phyloP scores from a whole-genome alignment of 2,329 filamentous ascomycete genomes.

The Clarireedia monteithiana region DNA sequence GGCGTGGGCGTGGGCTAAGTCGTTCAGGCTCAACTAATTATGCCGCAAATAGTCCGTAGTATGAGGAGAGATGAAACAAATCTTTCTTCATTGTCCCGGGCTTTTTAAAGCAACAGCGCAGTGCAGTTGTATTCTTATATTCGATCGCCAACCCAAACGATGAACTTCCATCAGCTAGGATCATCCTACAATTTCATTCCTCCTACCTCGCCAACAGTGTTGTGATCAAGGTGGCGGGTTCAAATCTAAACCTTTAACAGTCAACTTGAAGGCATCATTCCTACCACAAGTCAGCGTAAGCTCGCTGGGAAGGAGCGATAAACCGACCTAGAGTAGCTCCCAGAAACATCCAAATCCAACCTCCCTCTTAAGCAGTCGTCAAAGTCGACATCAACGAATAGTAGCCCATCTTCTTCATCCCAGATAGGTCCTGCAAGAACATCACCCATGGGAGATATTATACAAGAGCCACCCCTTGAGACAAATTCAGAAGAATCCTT shows the following conservation, averaged over 20 bases:
- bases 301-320: background rate
- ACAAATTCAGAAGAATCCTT: slow-evolving; percentile 28
- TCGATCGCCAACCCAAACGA: too few species aligned
- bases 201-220: background rate
- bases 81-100: too few species aligned
- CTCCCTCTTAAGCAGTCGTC: slow-evolving; percentile 79
- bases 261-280: slow-evolving; percentile 55
- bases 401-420: slow-evolving; percentile 60
- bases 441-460: slow-evolving; percentile 73
- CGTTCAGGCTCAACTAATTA: too few species aligned
- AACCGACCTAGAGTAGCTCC: slow-evolving; percentile 71
- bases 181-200: background rate
- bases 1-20: too few species aligned
- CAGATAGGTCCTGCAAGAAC: slow-evolving; percentile 74
- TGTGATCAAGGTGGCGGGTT: slow-evolving; percentile 35
- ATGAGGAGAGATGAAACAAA: too few species aligned
- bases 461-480: slow-evolving; percentile 72
- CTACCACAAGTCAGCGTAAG: slow-evolving; percentile 26
- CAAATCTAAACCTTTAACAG: slow-evolving; percentile 50
- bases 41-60: too few species aligned
- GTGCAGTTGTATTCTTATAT: too few species aligned
- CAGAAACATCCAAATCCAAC: slow-evolving; percentile 75
- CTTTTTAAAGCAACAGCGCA: too few species aligned
- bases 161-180: too few species aligned
- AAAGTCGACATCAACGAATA: slow-evolving; percentile 74